Percentiles rank a stretch among this genome's conserved stretches.
Conservation (phyloP, 352 stramenopile genomes). For the Phytophthora lateralis region DNA sequence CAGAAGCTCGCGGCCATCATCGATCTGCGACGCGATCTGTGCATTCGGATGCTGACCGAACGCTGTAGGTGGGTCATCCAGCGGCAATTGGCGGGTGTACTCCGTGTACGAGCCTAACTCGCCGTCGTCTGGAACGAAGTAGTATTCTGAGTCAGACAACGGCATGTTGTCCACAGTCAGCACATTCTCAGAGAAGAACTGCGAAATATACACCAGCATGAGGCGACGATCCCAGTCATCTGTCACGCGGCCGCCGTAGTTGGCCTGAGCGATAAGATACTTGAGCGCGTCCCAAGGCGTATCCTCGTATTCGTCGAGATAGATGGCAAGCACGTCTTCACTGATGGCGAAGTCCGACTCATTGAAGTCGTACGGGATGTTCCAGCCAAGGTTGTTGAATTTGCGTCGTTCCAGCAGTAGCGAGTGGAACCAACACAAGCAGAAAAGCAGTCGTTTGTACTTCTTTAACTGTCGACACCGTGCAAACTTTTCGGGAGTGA, state of each 20-base stretch:
- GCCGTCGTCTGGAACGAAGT: conserved; percentile 93
- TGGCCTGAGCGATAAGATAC: conserved; percentile 96
- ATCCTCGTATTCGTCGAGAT: conserved; percentile 93
- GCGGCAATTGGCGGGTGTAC: conserved; percentile 91
- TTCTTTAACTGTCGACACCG: conserved; percentile 86
- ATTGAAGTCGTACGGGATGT: conserved; percentile 98
- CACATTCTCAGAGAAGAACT: conserved; percentile 94
- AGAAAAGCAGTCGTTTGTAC: conserved; percentile 95
- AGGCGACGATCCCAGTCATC: conserved; percentile 96
- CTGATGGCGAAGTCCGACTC: conserved; percentile 97
- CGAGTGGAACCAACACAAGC: conserved; percentile 96
- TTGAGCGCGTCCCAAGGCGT: conserved; percentile 94
- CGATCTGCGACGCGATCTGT: conserved; percentile 95
- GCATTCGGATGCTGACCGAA: conserved; percentile 97
- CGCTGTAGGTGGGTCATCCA: conserved; percentile 89
- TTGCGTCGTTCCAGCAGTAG: conserved; percentile 95
- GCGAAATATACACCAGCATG: conserved; percentile 96
- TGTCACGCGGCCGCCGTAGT: conserved; percentile 96
- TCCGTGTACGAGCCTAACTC: conserved; percentile 89
- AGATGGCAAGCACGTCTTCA: conserved; percentile 95
- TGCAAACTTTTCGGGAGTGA: conserved; percentile 87
- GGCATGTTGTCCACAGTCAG: conserved; percentile 85
- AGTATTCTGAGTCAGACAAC: conserved; percentile 91
- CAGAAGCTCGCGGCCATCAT: conserved; percentile 91
- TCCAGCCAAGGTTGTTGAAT: conserved; percentile 97